Evolutionary conservation across 768 basidiomycete genomes (phyloP), one percentile per base, ranked within the genome.

Genomic region (Boletus rufocinnamomeus): DNA sequence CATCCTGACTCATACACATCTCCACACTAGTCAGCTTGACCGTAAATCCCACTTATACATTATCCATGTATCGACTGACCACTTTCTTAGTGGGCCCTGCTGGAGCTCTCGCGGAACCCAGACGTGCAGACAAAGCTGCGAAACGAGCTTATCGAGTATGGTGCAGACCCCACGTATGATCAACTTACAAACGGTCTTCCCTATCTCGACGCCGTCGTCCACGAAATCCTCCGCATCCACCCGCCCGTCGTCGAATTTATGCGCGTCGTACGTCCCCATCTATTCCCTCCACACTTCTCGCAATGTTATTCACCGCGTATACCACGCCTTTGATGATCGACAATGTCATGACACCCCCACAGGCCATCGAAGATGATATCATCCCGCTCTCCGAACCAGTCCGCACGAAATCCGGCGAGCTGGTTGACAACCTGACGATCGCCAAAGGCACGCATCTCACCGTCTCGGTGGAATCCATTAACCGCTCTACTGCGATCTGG

Each of bases 361-460:
- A 84, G 78, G 79, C 83, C 0, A 62, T 67, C 2, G 72, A 79
- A 60, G 84, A 88, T 63, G 82, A 86, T 54, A 65, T 84, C 1
- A 76, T 90, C 13, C 86, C 86, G 0, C 77, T 89, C 8, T 75
- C 74, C 0, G 35, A 17, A 37, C 16, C 35, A 4, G 35, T 37
- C 1, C 16, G 35, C 14, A 17, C 35, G 6, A 37, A 37, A 17
- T 37, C 35, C 6, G 16, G 35, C 35, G 16, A 37, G 35, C 35
- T 37, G 35, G 35, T 37, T 0, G 35, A 37, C 16, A 37, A 16
- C 35, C 6, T 37, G 35, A 37, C 6, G 16, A 37, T 37, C 2
- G 19, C 19, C 9, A 40, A 40, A 40, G 38, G 19, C 19, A 40
- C 38, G 4, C 38, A 10, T 9, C 19, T 40, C 9, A 4, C 19